Evolutionary conservation across 2,329 filamentous ascomycete genomes (phyloP).

Genomic region (Fusarium nurragi): DNA sequence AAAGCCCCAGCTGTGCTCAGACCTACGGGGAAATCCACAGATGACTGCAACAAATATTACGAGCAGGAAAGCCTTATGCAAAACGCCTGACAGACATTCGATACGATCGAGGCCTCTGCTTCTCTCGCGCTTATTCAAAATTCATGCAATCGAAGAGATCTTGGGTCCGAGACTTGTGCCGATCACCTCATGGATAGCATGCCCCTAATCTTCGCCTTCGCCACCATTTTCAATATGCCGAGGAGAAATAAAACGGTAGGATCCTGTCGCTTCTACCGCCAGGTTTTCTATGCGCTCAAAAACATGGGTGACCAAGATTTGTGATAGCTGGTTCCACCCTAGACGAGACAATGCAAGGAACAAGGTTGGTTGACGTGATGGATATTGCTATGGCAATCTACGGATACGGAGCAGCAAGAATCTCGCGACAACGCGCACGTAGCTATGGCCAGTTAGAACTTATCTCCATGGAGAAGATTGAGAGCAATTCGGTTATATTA

Average conservation of each 20-base stretch:
- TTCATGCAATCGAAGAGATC: not conserved
- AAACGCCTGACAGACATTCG: conserved; percentile 5
- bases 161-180: not conserved
- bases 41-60: not conserved
- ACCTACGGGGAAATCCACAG: not conserved
- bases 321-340: not conserved
- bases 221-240: not conserved
- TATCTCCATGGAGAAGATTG: not conserved
- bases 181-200: not conserved
- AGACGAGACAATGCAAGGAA: not conserved
- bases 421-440: not conserved
- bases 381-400: not conserved
- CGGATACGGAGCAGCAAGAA: not conserved
- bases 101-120: not conserved
- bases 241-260: not conserved
- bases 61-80: not conserved
- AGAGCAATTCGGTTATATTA: not conserved
- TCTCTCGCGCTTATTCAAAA: not conserved
- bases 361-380: not conserved
- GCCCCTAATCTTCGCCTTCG: not conserved
- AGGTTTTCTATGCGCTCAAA: not conserved
- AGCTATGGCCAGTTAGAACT: not conserved
- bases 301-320: conserved; percentile 7
- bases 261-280: not conserved
- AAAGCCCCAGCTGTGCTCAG: not conserved